Base-by-base conservation (phyloP, 2,329 filamentous ascomycete genomes). In the Calycina herbarum region DNA sequence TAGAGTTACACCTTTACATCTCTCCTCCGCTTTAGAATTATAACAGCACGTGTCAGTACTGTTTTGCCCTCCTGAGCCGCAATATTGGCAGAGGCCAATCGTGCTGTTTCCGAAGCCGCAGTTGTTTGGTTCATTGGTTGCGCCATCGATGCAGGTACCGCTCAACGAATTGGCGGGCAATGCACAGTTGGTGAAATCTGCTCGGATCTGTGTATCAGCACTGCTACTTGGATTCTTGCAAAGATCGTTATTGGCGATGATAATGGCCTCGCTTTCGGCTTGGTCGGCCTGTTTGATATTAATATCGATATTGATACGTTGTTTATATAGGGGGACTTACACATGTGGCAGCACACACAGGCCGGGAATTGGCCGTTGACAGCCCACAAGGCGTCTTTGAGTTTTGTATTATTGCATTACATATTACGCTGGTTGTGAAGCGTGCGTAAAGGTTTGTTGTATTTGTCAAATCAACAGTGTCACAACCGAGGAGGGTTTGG, bases 41-140 rank as follows among this genome's bases (percentile, higher is more conserved):
- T 93, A 89, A 78, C 95, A 99, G 81, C 95, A 99, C 3, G 94
- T 96, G 77, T 98, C 94, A 61, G 94, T 98, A 10, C 93, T 90
- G 78, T 98, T 98, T 68, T 89, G 86, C 33, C 94, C 93, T 72
- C 91, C 94, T 6, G 88, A 83, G 54, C 86, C 85, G 78, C 95
- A 99, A 78, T 95, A 97, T 4, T 89, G 87, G 80, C 95, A 99
- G 42, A 99, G 83, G 2, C 94, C 93, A 64, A 89, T 77, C 7
- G 84, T 87, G 76, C 86, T 89, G 69, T 86, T 85, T 51, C 84
- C 86, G 76, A 90, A 99, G 58, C 95, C 95, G 78, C 95, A 99
- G 76, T 98, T 92, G 6, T 88, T 79, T 1, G 89, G 87, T 79
- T 99, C 93, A 74, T 99, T 99, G 51, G 84, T 79, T 62, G 86